Conservation (phyloP, 2,329 filamentous ascomycete species). For the Cladosporium sp. region DNA sequence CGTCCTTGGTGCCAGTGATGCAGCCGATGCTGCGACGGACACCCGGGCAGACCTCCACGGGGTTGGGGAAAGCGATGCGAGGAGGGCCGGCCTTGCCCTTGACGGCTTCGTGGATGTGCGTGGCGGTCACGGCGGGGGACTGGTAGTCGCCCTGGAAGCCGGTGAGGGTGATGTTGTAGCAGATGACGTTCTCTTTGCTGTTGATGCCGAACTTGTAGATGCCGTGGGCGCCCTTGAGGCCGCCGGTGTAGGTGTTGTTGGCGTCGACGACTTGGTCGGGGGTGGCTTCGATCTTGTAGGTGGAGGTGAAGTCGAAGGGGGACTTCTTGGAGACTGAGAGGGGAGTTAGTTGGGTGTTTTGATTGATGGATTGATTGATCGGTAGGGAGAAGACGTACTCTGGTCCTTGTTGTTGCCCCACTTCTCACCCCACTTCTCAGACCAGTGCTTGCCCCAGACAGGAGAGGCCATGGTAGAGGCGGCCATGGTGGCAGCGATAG, state of each 20-base stretch:
- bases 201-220: conserved; percentile 59
- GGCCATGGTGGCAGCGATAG: conserved; percentile 18
- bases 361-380: not conserved
- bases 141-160: conserved; percentile 54
- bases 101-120: conserved; percentile 57
- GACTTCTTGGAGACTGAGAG: conserved; percentile 1
- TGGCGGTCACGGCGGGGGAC: conserved; percentile 55
- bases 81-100: conserved; percentile 54
- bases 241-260: conserved; percentile 37
- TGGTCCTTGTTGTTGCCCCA: conserved; percentile 13
- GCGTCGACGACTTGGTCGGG: conserved; percentile 54
- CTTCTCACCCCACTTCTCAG: conserved; percentile 6
- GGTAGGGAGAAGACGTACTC: not conserved
- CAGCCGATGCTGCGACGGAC: conserved; percentile 46
- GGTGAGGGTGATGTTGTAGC: conserved; percentile 43
- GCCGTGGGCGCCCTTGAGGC: conserved; percentile 45
- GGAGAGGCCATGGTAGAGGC: conserved; percentile 17
- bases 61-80: conserved; percentile 56
- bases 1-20: conserved; percentile 40
- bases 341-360: not conserved
- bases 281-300: conserved; percentile 51
- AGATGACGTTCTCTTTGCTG: conserved; percentile 47
- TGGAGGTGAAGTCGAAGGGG: conserved; percentile 49
- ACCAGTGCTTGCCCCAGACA: conserved; percentile 11
- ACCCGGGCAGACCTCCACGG: conserved; percentile 39